Base-by-base conservation (phyloP, 208 protist genomes). In the Wallacemonas sp. region DNA sequence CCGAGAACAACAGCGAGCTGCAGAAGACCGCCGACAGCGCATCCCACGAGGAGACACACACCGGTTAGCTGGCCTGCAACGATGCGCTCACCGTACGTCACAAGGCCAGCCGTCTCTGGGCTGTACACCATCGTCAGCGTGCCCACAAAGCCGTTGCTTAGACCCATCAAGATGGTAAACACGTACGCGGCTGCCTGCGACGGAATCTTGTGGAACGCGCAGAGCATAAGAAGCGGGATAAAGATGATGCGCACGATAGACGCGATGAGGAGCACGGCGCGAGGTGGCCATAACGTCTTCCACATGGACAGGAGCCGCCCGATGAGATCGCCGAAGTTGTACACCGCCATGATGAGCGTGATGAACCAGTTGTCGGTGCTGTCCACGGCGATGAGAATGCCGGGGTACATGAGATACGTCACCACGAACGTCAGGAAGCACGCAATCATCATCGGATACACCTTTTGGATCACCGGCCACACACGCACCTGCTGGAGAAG, bases 321-420 rank as follows among this genome's bases (percentile, higher is more conserved):
- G 15, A 78, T 34, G 1, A 88, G 70, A 45, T 95, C 89, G 19
- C 62, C 30, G 19, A 80, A 73, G 75, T 93, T 95, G 77, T 80
- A 91, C 4, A 79, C 62, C 2, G 82, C 71, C 62, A 95, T 78
- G 58, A 91, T 73, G 56, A 86, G 68, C 15, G 87, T 91, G 28
- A 80, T 80, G 79, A 78, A 95, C 84, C 86, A 93, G 1, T 24
- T 58, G 64, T 76, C 69, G 14, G 51, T 62, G 28, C 53, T 47
- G 66, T 86, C 82, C 21, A 89, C 78, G 1, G 75, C 76, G n/a
- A 87, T 22, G 42, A 86, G 70, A 41, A 93, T 71, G 54, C 89
- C 89, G 1, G 89, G 89, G 72, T 87, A 95, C 17, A 95, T 61
- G 49, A 86, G 75, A 67, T 89, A 88, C 19, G 89, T 88, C 51